Conservation (phyloP, 2,329 filamentous ascomycete species). For the Aspergillus neotritici region DNA sequence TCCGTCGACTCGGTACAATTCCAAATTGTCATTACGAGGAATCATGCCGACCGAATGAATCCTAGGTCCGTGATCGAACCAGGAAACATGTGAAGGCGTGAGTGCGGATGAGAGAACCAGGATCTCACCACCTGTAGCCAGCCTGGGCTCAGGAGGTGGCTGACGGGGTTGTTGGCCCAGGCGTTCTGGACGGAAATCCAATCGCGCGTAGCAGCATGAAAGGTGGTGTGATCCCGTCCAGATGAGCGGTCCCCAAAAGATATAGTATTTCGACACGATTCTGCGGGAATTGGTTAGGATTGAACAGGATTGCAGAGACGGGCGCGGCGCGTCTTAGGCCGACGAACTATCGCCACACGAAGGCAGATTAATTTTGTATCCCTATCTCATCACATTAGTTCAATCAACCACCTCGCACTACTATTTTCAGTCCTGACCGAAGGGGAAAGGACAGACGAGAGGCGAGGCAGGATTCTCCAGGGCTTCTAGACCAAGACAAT, state of each 20-base stretch:
- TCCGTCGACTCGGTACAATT: too few species aligned
- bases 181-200: conserved; percentile 4
- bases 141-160: conserved; percentile 18
- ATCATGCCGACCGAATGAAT: too few species aligned
- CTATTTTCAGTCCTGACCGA: too few species aligned
- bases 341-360: conserved; percentile 8
- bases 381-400: conserved; percentile 5
- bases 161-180: conserved; percentile 9
- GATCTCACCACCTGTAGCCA: background rate
- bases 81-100: too few species aligned
- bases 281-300: background rate
- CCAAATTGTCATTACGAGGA: too few species aligned
- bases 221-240: conserved; percentile 1
- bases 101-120: too few species aligned
- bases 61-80: too few species aligned
- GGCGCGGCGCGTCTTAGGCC: conserved; percentile 5
- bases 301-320: conserved; percentile 2
- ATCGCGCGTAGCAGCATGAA: conserved; percentile 4
- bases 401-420: background rate
- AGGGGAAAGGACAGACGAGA: conserved; percentile 2
- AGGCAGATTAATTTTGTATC: conserved; percentile 2
- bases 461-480: conserved; percentile 1
- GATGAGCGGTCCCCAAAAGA: background rate
- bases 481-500: conserved; percentile 12
- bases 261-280: background rate